phyloP scores from a whole-genome alignment of 495 filamentous ascomycete species.

The Collariella sp. region DNA sequence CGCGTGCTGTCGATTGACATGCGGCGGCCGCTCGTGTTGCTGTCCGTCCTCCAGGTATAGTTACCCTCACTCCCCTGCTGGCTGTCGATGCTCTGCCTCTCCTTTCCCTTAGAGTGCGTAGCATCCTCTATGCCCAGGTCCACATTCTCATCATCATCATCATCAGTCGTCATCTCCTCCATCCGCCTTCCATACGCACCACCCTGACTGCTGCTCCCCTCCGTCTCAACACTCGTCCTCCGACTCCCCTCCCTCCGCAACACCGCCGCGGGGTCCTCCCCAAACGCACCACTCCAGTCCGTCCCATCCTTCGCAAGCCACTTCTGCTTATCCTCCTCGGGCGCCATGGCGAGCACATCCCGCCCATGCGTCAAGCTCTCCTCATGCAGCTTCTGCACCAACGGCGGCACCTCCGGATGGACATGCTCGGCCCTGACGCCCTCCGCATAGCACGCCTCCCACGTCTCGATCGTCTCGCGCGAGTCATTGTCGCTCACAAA shows the following conservation, averaged over 20 bases:
- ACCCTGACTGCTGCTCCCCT: constrained; percentile 6
- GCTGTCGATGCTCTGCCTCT: neutral
- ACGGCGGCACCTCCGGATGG: constrained; percentile 54
- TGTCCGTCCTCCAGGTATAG: constrained; percentile 10
- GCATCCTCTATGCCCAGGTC: constrained; percentile 44
- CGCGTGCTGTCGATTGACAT: constrained; percentile 16
- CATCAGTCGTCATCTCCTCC: constrained; percentile 37
- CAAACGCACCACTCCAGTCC: constrained; percentile 86
- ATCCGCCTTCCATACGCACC: constrained; percentile 28
- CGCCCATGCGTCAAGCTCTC: constrained; percentile 65
- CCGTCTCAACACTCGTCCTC: constrained; percentile 20
- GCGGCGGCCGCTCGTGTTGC: constrained; percentile 7
- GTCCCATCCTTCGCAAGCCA: constrained; percentile 75
- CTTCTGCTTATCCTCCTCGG: constrained; percentile 58
- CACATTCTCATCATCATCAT: constrained; percentile 26
- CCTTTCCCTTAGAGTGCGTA: constrained; percentile 4
- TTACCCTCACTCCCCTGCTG: constrained; percentile 2
- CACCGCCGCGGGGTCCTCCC: constrained; percentile 47
- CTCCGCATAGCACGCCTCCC: constrained; percentile 82
- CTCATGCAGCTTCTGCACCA: constrained; percentile 66
- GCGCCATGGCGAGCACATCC: constrained; percentile 64
- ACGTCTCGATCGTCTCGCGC: constrained; percentile 86
- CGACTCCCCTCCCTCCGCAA: constrained; percentile 30
- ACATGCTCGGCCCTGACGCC: constrained; percentile 67
- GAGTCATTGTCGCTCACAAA: constrained; percentile 84